phyloP scores from a whole-genome alignment of 176 grass and related monocot genomes.

The Oryza meyeriana region DNA sequence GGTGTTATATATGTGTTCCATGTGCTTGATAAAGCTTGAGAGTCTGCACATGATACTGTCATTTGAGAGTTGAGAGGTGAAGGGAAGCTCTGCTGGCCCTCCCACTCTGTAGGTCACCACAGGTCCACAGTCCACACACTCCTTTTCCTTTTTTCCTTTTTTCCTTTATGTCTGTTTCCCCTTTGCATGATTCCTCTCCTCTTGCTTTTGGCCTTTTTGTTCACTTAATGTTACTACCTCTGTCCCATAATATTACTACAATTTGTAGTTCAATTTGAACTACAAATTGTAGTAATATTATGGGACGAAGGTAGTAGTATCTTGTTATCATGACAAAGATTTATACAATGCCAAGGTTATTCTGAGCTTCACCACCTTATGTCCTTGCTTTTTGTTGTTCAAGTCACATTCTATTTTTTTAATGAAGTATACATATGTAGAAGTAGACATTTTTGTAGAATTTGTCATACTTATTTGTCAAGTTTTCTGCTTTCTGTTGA shows the following conservation, averaged over 20 bases:
- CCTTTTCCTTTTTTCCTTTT: conserved; percentile 58
- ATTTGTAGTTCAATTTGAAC: too few species aligned
- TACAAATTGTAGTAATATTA: too few species aligned
- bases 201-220: conserved; percentile 30
- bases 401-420: background rate
- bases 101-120: conserved; percentile 28
- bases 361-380: background rate
- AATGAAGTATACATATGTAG: background rate
- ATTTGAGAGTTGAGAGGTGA: conserved; percentile 15
- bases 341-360: background rate
- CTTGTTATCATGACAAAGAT: conserved; percentile 10
- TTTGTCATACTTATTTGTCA: background rate
- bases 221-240: background rate
- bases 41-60: conserved; percentile 43
- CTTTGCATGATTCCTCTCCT: conserved; percentile 49
- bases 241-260: too few species aligned
- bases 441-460: background rate
- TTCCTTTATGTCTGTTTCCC: conserved; percentile 44
- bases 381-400: background rate
- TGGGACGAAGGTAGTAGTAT: too few species aligned
- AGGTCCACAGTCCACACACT: conserved; percentile 39
- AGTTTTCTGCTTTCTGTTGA: background rate
- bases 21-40: conserved; percentile 33
- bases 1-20: conserved; percentile 29
- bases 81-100: conserved; percentile 17